Base-by-base conservation (phyloP, 306 rosid genomes). In the Mucuna pruriens region DNA sequence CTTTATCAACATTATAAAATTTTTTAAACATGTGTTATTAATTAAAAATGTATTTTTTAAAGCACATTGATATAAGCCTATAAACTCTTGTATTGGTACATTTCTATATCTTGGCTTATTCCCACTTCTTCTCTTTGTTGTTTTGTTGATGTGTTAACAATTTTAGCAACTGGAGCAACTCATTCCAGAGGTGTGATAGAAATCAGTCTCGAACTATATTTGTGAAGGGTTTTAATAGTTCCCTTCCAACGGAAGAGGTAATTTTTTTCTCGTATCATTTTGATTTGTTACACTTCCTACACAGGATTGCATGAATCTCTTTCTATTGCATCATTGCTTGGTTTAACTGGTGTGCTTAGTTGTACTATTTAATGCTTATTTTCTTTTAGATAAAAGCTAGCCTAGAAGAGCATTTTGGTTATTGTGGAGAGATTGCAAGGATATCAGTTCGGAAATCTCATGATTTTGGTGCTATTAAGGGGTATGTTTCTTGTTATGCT, bases 371-470 rank as follows among this genome's bases (percentile, higher is more conserved):
- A 65, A 25, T 57, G 55, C 33, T 48, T 71, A 17, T 67, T 44
- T 45, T 25, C 34, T 36, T 77, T 46, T 87, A 95, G 98, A 77
- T 90, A 34, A 85, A 86, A 69, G 83, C 88, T 68, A 71, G 85
- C 40, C 61, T 95, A 74, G 72, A 84, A 68, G 86, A 88, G 7
- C 90, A 81, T 78, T 95, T 95, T 77, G 58, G 82, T 51, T 39
- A 85, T 9, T 92, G 98, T 74, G 98, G 98, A 46, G 92, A 89
- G 58, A 84, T 95, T 46, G 75, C 73, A 1, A 84, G 92, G 82
- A 40, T 92, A 17, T 89, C 95, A 12, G 44, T 94, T 51, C 94
- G 97, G 3, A 90, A 39, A 71, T 89, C 72, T 82, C 71, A 13
- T 15, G 94, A 83, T 3, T 64, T 86, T 69, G 92, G 89, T 49